These are phyloP conservation scores for Angomonas deanei DNA, from an alignment of 208 protist genomes.

Conservation along the genomic window DNA sequence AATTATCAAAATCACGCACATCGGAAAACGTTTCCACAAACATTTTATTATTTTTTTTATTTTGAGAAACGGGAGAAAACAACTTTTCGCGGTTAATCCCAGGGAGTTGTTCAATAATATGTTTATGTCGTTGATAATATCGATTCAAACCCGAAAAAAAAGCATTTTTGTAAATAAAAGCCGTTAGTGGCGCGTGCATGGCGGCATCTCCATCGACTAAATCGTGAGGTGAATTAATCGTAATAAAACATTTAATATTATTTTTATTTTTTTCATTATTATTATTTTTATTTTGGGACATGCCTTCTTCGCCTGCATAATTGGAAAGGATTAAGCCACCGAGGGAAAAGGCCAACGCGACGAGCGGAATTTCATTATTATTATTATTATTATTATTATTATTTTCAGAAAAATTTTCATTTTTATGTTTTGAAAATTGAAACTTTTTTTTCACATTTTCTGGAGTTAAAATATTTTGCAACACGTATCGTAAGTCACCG, in stretches of 20 bases:
- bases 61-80: conserved; percentile 3
- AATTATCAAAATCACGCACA: conserved; percentile 33
- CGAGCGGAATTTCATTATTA: conserved; percentile 24
- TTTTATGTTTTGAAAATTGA: not conserved
- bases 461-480: conserved; percentile 28
- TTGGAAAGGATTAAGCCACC: conserved; percentile 58
- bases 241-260: conserved; percentile 31
- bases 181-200: conserved; percentile 13
- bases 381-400: conserved; percentile 5
- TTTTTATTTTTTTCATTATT: not conserved
- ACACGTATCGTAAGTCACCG: conserved; percentile 42
- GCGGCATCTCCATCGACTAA: conserved; percentile 17
- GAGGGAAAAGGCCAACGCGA: conserved; percentile 57
- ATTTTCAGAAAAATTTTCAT: not conserved
- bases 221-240: conserved; percentile 44
- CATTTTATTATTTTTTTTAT: not conserved
- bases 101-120: conserved; percentile 25
- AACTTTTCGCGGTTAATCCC: conserved; percentile 19
- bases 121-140: conserved; percentile 45
- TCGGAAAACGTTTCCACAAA: conserved; percentile 17
- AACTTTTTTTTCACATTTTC: not conserved
- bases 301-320: conserved; percentile 52
- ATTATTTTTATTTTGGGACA: not conserved
- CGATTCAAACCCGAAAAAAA: conserved; percentile 18
- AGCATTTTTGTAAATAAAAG: conserved; percentile 17